Evolutionary conservation across 2,329 filamentous ascomycete genomes (phyloP), one percentile per base, ranked within the genome.

Genomic region (Hymenoscyphus salicellus): DNA sequence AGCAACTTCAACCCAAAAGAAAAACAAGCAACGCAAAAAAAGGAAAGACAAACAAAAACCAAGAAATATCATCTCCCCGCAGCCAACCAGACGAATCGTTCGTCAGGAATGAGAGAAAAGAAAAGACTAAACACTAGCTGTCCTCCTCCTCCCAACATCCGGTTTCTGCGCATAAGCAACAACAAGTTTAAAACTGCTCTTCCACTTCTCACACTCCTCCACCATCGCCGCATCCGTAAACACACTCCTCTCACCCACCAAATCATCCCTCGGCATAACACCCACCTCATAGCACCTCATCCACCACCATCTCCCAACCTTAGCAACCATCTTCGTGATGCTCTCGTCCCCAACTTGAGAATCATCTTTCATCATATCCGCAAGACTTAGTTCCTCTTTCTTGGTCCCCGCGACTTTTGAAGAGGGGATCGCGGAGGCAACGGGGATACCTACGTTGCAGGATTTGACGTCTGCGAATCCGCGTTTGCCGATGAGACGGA

Each of bases 231-330:
- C 85, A 74, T 97, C 90, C 57, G 83, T 84, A 89, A 93, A 98
- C 70, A 98, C 91, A 75, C 90, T 89, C 65, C 78, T 20, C 2
- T 32, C n/a, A 14, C 26, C 55, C 8, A 23, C 26, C 46, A 52
- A 26, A 28, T 28, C 28, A 7, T 56, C n/a, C 16, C 28, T 6
- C 1, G 77, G 75, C 65, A 85, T 77, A 8, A 88, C 81, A 4
- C 84, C 82, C 63, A 84, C 86, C 78, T 97, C 94, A 76, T 97
- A 98, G 80, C 94, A 97, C 61, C 90, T 87, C 10, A 87, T 91
- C 78, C 97, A 98, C 95, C 95, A 99, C 92, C 94, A 98, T 55
- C 95, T 85, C 1, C 93, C 94, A 11, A 98, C 94, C 68, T 88
- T 89, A 17, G 93, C 90, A 26, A 98, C 93, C 83, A 96, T 96